Evolutionary conservation across 345 rosid species (phyloP).

Genomic region (Hibiscus syriacus): DNA sequence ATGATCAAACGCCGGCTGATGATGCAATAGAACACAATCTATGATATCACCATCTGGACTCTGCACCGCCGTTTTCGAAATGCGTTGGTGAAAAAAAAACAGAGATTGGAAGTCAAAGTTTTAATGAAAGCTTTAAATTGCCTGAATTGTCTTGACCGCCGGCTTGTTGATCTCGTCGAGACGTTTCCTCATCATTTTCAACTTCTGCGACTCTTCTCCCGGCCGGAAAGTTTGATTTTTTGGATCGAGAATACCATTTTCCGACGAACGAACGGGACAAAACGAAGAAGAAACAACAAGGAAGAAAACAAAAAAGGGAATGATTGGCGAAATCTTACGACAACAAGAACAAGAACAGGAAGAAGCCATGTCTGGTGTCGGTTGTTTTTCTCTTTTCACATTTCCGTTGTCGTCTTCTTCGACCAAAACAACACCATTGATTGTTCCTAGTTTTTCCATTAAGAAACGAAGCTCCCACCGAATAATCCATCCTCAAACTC

Average conservation of each 20-base stretch:
- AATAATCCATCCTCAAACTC: constrained; percentile 30
- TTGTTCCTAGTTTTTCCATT: no score
- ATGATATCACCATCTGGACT: constrained; percentile 81
- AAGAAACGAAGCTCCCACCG: constrained; percentile 32
- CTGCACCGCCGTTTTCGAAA: constrained; percentile 25
- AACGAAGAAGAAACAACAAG: constrained; percentile 39
- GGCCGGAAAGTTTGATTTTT: constrained; percentile 61
- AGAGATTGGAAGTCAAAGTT: not conserved
- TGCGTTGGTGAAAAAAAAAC: not conserved
- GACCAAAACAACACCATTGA: constrained; percentile 41
- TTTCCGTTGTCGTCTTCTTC: constrained; percentile 36
- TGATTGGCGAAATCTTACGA: constrained; percentile 26
- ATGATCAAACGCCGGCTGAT: constrained; percentile 91
- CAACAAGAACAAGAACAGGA: not conserved
- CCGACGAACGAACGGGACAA: constrained; percentile 42
- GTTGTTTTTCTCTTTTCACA: constrained; percentile 21
- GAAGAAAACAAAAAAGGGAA: constrained; percentile 32
- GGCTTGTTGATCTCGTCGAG: constrained; percentile 86
- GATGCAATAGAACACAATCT: constrained; percentile 74
- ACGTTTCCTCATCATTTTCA: constrained; percentile 47
- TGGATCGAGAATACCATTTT: constrained; percentile 20
- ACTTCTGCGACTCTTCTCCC: constrained; percentile 44
- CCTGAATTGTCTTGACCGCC: constrained; percentile 76
- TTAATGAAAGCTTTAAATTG: constrained; percentile 4
- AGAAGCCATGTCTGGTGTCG: constrained; percentile 31